These are phyloP conservation scores for Phyllosticta citribraziliensis DNA, from an alignment of 2,329 filamentous ascomycete species.

Conservation along the genomic window DNA sequence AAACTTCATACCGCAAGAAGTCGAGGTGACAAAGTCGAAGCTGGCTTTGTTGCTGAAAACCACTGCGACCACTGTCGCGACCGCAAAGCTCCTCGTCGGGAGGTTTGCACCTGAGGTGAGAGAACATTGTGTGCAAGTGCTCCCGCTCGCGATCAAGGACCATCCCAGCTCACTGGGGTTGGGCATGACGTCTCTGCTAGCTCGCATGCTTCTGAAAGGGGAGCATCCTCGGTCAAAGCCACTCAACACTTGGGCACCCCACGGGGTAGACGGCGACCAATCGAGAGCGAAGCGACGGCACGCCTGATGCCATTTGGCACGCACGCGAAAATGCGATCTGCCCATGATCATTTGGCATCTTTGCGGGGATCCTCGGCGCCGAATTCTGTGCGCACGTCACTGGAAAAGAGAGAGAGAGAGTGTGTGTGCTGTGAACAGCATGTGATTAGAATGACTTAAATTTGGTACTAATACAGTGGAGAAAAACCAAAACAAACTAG, in stretches of 20 bases:
- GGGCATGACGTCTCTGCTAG: background rate
- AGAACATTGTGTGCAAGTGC: background rate
- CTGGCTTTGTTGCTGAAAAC: no score
- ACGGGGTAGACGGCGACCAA: background rate
- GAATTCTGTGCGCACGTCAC: background rate
- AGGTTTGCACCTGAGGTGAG: no score
- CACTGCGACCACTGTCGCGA: no score
- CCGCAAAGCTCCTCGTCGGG: no score
- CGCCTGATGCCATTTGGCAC: background rate
- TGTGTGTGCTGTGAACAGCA: background rate
- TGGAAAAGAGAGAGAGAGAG: background rate
- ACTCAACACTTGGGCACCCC: background rate
- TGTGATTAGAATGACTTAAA: slow-evolving; percentile 8
- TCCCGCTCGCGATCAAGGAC: background rate
- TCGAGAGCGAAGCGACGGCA: background rate
- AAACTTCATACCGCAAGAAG: no score
- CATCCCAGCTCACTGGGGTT: background rate
- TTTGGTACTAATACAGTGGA: slow-evolving; percentile 7
- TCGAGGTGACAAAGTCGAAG: no score
- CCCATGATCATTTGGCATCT: background rate
- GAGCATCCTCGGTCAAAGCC: background rate
- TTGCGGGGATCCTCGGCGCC: background rate
- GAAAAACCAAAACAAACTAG: background rate
- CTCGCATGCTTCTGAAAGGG: background rate
- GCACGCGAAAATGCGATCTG: background rate